Percentiles rank a stretch among this genome's conserved stretches.
Conservation (phyloP, 345 rosid genomes). For the Dipteronia sinensis region DNA sequence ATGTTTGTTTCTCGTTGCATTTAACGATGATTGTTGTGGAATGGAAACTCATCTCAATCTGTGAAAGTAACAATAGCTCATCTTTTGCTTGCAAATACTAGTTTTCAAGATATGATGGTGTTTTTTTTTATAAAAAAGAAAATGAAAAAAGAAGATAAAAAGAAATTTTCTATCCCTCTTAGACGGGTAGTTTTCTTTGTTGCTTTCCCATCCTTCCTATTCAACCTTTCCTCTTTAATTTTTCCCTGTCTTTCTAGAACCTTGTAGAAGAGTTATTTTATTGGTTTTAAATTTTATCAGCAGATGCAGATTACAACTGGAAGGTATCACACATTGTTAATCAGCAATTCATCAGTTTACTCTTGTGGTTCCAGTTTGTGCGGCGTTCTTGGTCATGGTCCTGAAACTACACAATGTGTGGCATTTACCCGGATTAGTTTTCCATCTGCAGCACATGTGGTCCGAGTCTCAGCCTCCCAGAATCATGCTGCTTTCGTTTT, state of each 20-base stretch:
- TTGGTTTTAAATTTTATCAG: constrained; percentile 27
- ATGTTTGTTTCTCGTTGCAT: not conserved
- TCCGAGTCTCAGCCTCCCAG: constrained; percentile 89
- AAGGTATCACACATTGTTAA: constrained; percentile 84
- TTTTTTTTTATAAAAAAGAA: not conserved
- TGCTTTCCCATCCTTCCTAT: not conserved
- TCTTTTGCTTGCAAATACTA: not conserved
- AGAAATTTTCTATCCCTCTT: too few relatives aligned
- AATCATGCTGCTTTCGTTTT: constrained; percentile 87
- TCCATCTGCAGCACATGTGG: constrained; percentile 58
- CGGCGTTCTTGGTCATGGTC: constrained; percentile 95
- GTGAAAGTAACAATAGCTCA: not conserved
- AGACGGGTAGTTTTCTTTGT: not conserved
- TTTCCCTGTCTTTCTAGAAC: not conserved
- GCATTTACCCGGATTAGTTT: constrained; percentile 72
- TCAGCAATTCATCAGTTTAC: constrained; percentile 79
- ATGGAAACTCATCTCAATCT: not conserved
- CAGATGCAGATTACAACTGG: constrained; percentile 98
- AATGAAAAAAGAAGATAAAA: not conserved
- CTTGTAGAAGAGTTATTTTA: constrained; percentile 14
- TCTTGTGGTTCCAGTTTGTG: constrained; percentile 90
- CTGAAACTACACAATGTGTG: constrained; percentile 91
- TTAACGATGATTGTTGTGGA: not conserved
- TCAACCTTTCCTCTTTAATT: not conserved
- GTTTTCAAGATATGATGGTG: not conserved